Conservation (phyloP, 2,329 filamentous ascomycete species). For the Thermomyces lanuginosus region DNA sequence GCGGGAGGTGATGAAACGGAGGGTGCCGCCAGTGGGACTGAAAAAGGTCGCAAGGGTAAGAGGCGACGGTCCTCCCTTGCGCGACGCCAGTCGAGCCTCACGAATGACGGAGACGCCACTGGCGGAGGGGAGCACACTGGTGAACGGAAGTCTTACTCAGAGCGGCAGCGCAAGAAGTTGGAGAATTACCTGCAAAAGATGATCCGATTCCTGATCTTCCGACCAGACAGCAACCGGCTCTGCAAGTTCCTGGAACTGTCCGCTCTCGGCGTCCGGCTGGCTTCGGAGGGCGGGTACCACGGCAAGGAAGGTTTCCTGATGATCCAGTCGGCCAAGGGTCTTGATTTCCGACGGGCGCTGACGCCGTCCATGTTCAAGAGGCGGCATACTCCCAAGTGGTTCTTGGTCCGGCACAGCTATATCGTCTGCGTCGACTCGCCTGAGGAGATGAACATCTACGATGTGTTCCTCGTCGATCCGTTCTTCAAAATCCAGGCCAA, state of each 20-base stretch:
- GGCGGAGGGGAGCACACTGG: constrained; percentile 24
- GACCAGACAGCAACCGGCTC: constrained; percentile 82
- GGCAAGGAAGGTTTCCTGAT: constrained; percentile 91
- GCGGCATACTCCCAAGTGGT: constrained; percentile 88
- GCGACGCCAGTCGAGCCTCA: constrained; percentile 42
- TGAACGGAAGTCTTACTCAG: constrained; percentile 48
- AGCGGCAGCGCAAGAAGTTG: constrained; percentile 67
- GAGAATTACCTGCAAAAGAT: constrained; percentile 85
- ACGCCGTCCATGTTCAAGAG: constrained; percentile 63
- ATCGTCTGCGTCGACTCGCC: constrained; percentile 97
- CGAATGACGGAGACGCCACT: constrained; percentile 23
- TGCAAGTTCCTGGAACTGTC: constrained; percentile 95
- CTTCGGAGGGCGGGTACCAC: constrained; percentile 90
- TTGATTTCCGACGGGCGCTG: constrained; percentile 69
- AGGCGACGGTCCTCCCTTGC: constrained; percentile 41
- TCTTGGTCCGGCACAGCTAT: constrained; percentile 92
- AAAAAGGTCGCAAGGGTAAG: constrained; percentile 38
- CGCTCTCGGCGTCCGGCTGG: constrained; percentile 78
- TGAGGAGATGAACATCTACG: constrained; percentile 96
- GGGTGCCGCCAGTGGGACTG: constrained; percentile 54
- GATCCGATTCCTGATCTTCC: constrained; percentile 93
- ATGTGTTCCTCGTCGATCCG: constrained; percentile 90
- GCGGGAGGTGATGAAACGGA: constrained; percentile 30
- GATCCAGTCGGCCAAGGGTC: constrained; percentile 77
- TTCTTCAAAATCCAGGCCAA: constrained; percentile 72